phyloP scores from a whole-genome alignment of 805 yeast genomes.

The Candida nanaspora region DNA sequence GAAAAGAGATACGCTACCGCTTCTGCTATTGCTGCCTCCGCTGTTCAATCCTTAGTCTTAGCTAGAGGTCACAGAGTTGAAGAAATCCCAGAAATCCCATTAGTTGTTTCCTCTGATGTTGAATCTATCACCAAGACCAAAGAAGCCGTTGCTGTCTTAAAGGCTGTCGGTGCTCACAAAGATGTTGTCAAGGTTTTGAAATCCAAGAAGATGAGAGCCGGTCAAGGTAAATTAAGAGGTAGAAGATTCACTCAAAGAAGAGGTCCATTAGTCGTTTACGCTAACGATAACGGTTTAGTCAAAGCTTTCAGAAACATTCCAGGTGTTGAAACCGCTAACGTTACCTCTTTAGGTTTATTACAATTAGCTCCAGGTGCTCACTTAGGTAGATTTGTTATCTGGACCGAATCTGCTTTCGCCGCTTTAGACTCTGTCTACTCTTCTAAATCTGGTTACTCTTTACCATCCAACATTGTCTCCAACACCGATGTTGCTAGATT shows the following conservation, averaged over 20 bases:
- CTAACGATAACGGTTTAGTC: slow-evolving; percentile 94
- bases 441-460: slow-evolving; percentile 79
- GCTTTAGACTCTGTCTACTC: slow-evolving; percentile 95
- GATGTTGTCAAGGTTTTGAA: slow-evolving; percentile 97
- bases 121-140: slow-evolving; percentile 94
- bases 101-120: slow-evolving; percentile 89
- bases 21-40: slow-evolving; percentile 98
- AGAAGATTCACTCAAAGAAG: slow-evolving; percentile 99
- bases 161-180: slow-evolving; percentile 98
- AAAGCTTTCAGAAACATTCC: slow-evolving; percentile 99
- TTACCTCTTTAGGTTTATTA: slow-evolving; percentile 85
- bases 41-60: slow-evolving; percentile 94
- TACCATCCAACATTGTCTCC: slow-evolving; percentile 91
- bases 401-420: slow-evolving; percentile 99
- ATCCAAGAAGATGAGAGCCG: slow-evolving; percentile 98
- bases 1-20: slow-evolving; percentile 99
- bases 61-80: slow-evolving; percentile 99
- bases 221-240: slow-evolving; percentile 99
- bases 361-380: slow-evolving; percentile 99
- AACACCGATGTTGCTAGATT: slow-evolving; percentile 95
- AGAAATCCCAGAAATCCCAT: slow-evolving; percentile 96
- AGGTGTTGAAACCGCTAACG: slow-evolving; percentile 97
- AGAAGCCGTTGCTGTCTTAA: slow-evolving; percentile 96
- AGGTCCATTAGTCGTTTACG: slow-evolving; percentile 98
- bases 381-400: slow-evolving; percentile 98